Conservation (phyloP, 345 rosid species). For the Dimocarpus longan region DNA sequence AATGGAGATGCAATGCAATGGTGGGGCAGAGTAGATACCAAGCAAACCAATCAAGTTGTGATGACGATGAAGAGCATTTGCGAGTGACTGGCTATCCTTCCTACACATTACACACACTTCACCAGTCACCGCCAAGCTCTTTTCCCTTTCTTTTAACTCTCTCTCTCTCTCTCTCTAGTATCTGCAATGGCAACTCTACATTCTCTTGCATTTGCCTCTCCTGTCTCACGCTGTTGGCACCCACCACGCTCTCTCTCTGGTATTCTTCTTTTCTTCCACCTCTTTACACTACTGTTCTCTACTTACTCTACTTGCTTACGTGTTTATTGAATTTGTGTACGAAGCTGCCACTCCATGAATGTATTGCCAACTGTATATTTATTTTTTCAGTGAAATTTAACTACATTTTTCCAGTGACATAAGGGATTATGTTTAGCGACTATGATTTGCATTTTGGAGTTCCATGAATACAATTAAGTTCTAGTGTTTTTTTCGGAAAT, state of each 20-base stretch:
- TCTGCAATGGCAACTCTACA: conserved; percentile 48
- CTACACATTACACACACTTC: conserved; percentile 31
- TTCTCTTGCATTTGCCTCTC: conserved; percentile 47
- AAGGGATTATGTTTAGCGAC: no score
- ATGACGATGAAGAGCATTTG: background rate
- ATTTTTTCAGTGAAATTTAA: background rate
- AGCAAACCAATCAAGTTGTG: background rate
- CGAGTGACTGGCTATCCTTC: conserved; percentile 38
- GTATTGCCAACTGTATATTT: background rate
- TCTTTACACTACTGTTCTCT: background rate
- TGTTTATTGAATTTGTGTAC: background rate
- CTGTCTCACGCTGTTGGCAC: conserved; percentile 33
- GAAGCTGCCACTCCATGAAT: background rate
- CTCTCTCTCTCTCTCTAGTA: conserved; percentile 1
- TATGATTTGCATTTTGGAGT: background rate
- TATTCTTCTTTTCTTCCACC: conserved; percentile 2
- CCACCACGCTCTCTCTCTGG: conserved; percentile 40
- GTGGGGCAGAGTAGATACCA: background rate
- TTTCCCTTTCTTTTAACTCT: background rate
- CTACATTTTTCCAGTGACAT: background rate
- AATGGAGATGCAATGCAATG: background rate
- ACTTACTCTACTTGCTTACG: background rate
- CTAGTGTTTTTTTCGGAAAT: background rate
- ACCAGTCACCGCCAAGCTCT: conserved; percentile 7
- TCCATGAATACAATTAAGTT: background rate